Conservation (phyloP, 768 basidiomycete species). For the Wakefieldia striispora region DNA sequence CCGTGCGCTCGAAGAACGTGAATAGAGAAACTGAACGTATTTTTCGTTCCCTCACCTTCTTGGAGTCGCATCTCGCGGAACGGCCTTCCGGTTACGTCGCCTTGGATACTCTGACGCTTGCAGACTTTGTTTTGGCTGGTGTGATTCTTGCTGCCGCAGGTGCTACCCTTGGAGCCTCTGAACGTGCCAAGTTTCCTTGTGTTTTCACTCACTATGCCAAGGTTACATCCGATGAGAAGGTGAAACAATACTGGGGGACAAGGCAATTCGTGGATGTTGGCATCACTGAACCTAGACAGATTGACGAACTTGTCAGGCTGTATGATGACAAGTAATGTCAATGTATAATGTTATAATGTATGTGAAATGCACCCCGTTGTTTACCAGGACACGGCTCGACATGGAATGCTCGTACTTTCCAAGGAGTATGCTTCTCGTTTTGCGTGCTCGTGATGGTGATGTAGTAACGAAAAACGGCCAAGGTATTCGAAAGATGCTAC, state of each 20-base stretch:
- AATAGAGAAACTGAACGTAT: too few species aligned
- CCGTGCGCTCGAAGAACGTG: too few species aligned
- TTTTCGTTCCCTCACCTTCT: not conserved
- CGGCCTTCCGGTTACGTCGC: slow-evolving; percentile 6
- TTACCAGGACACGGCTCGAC: too few species aligned
- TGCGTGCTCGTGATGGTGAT: too few species aligned
- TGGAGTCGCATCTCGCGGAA: slow-evolving; percentile 15
- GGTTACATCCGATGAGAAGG: slow-evolving; percentile 12
- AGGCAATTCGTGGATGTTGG: slow-evolving; percentile 7
- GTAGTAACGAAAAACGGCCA: too few species aligned
- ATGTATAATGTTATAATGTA: too few species aligned
- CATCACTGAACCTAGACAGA: not conserved
- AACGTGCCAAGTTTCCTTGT: slow-evolving; percentile 14
- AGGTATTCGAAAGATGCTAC: too few species aligned
- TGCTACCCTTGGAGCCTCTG: slow-evolving; percentile 9
- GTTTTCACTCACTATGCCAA: slow-evolving; percentile 19
- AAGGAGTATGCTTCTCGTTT: too few species aligned
- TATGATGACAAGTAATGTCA: too few species aligned
- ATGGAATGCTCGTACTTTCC: too few species aligned
- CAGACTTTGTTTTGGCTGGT: slow-evolving; percentile 19
- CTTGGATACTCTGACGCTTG: slow-evolving; percentile 16
- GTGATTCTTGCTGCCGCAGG: not conserved
- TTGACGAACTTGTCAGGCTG: too few species aligned
- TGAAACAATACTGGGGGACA: slow-evolving; percentile 13
- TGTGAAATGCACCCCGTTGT: too few species aligned